phyloP scores from a whole-genome alignment of 805 yeast genomes.

The Saccharomycopsis schoenii region DNA sequence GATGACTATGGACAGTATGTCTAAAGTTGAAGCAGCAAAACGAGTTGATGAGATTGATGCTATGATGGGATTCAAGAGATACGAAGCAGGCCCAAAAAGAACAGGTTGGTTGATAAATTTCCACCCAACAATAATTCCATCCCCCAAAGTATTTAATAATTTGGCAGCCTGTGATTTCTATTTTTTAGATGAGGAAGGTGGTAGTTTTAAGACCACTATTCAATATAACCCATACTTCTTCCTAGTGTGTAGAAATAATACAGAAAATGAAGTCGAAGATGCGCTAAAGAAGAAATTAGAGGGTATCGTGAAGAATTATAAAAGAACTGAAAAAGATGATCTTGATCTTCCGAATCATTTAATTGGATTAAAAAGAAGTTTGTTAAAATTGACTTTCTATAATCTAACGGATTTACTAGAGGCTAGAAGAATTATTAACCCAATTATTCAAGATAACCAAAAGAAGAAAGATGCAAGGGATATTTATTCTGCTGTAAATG shows the following conservation, averaged over 20 bases:
- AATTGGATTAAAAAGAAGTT: conserved; percentile 56
- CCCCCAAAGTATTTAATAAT: conserved; percentile 52
- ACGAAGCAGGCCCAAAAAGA: conserved; percentile 56
- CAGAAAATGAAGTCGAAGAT: conserved; percentile 78
- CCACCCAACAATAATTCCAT: conserved; percentile 68
- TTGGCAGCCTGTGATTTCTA: conserved; percentile 88
- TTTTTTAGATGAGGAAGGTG: conserved; percentile 94
- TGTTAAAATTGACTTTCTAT: conserved; percentile 63
- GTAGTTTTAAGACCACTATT: conserved; percentile 78
- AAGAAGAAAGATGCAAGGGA: conserved; percentile 53
- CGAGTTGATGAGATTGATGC: conserved; percentile 63
- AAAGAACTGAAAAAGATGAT: conserved; percentile 65
- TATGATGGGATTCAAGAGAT: conserved; percentile 81
- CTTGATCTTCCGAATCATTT: conserved; percentile 77
- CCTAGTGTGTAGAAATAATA: conserved; percentile 41
- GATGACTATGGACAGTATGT: conserved; percentile 18
- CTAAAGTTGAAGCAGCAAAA: conserved; percentile 40
- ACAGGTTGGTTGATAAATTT: conserved; percentile 91
- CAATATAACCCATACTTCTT: conserved; percentile 84
- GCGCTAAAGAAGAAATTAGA: conserved; percentile 62
- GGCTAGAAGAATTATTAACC: conserved; percentile 61
- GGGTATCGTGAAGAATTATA: conserved; percentile 43
- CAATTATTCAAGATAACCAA: conserved; percentile 62
- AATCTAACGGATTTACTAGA: conserved; percentile 64
- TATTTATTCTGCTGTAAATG: conserved; percentile 49